These are phyloP conservation scores for Leishmania amazonensis DNA, from an alignment of 208 protist species.

Conservation along the genomic window DNA sequence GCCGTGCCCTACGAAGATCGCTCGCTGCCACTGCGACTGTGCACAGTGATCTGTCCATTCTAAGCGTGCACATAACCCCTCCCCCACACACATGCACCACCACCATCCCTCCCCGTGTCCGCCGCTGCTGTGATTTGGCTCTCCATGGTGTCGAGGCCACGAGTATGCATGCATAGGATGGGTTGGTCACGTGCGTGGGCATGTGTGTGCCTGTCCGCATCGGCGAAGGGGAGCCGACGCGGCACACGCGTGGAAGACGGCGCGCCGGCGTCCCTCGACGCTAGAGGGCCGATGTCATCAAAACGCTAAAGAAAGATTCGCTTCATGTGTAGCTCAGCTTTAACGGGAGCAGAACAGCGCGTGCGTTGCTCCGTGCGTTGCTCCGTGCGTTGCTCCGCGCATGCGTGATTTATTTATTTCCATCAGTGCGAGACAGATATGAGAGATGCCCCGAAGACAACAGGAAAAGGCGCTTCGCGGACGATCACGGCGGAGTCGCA, in stretches of 20 bases:
- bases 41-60: slow-evolving; percentile 55
- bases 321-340: too few relatives aligned
- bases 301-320: too few relatives aligned
- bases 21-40: slow-evolving; percentile 48
- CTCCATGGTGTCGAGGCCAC: not conserved
- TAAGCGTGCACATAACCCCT: not conserved
- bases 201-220: not conserved
- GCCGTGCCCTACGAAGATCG: slow-evolving; percentile 56
- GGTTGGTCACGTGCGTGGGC: not conserved
- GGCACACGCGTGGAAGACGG: too few relatives aligned
- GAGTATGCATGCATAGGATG: not conserved
- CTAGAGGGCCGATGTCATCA: too few relatives aligned
- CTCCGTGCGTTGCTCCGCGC: too few relatives aligned
- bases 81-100: not conserved
- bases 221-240: not conserved
- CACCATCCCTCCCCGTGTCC: not conserved
- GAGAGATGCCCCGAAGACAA: too few relatives aligned
- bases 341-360: too few relatives aligned
- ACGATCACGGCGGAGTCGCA: too few relatives aligned
- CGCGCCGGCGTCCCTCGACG: too few relatives aligned
- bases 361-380: too few relatives aligned
- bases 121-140: not conserved
- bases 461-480: too few relatives aligned
- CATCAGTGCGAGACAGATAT: too few relatives aligned
- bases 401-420: not conserved